These are phyloP conservation scores for Talaromyces pinophilus DNA, from an alignment of 2,329 filamentous ascomycete species.

Conservation along the genomic window DNA sequence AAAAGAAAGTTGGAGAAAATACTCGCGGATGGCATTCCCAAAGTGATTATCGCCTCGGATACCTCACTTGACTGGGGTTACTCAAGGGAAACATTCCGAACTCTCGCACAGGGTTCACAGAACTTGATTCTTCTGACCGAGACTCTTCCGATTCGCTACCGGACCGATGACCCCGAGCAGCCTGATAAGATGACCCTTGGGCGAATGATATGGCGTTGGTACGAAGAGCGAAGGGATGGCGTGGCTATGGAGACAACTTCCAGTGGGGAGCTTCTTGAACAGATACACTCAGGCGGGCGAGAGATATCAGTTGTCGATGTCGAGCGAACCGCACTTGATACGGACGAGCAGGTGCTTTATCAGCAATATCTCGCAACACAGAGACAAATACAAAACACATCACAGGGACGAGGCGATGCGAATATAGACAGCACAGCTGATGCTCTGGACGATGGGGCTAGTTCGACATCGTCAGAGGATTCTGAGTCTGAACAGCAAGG, in stretches of 20 bases:
- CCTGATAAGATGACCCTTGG: constrained; percentile 62
- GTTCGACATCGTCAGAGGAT: constrained; percentile 84
- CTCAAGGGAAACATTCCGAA: constrained; percentile 74
- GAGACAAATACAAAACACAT: constrained; percentile 78
- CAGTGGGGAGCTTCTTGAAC: constrained; percentile 62
- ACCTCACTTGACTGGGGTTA: constrained; percentile 92
- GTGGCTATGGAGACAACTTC: constrained; percentile 59
- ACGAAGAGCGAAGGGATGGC: constrained; percentile 67
- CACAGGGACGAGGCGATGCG: constrained; percentile 68
- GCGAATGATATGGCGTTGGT: constrained; percentile 76
- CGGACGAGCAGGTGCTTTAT: constrained; percentile 76
- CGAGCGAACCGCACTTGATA: constrained; percentile 66
- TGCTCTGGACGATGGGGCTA: constrained; percentile 71
- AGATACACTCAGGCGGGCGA: constrained; percentile 65
- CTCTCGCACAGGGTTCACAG: constrained; percentile 71
- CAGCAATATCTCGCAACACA: constrained; percentile 91
- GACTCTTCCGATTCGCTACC: constrained; percentile 45
- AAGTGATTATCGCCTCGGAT: constrained; percentile 89
- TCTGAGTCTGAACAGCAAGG: constrained; percentile 89
- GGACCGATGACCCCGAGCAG: constrained; percentile 27
- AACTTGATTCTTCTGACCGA: constrained; percentile 91
- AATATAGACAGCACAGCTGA: constrained; percentile 75
- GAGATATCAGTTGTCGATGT: constrained; percentile 63
- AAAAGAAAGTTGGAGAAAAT: constrained; percentile 77
- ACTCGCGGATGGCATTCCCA: constrained; percentile 54